Conservation (phyloP, 1,139 yeast species). For the Groenewaldozyma sp. region DNA sequence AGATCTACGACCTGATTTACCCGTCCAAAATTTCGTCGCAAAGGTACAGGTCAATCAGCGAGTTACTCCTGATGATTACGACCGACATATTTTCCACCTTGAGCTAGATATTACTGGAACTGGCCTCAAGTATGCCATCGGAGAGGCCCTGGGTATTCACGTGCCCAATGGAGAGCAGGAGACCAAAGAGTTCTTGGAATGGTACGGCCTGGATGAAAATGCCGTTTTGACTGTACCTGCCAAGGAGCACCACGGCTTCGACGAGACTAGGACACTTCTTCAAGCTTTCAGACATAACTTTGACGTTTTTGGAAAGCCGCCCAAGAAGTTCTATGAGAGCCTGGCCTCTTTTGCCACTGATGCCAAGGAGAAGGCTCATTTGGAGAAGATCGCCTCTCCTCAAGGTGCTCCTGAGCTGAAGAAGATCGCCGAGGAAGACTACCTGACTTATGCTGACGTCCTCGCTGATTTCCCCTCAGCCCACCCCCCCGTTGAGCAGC, state of each 20-base stretch:
- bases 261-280: conserved; percentile 71
- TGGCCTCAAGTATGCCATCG: conserved; percentile 83
- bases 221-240: conserved; percentile 63
- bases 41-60: conserved; percentile 88
- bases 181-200: conserved; percentile 59
- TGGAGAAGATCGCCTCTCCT: conserved; percentile 58
- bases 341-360: conserved; percentile 68
- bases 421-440: conserved; percentile 77
- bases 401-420: conserved; percentile 85
- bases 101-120: conserved; percentile 90
- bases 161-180: conserved; percentile 66
- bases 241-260: conserved; percentile 47
- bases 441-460: conserved; percentile 71
- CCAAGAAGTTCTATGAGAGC: conserved; percentile 85
- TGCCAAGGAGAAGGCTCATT: conserved; percentile 51
- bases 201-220: conserved; percentile 64
- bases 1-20: conserved; percentile 79
- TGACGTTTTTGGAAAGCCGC: conserved; percentile 91
- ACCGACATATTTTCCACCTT: conserved; percentile 92
- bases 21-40: conserved; percentile 76
- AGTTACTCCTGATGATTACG: conserved; percentile 84
- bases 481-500: conserved; percentile 64
- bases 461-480: conserved; percentile 76
- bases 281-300: conserved; percentile 73
- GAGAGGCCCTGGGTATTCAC: conserved; percentile 95